Evolutionary conservation across 352 stramenopile genomes (phyloP).

Genomic region (Pythium phragmitis): DNA sequence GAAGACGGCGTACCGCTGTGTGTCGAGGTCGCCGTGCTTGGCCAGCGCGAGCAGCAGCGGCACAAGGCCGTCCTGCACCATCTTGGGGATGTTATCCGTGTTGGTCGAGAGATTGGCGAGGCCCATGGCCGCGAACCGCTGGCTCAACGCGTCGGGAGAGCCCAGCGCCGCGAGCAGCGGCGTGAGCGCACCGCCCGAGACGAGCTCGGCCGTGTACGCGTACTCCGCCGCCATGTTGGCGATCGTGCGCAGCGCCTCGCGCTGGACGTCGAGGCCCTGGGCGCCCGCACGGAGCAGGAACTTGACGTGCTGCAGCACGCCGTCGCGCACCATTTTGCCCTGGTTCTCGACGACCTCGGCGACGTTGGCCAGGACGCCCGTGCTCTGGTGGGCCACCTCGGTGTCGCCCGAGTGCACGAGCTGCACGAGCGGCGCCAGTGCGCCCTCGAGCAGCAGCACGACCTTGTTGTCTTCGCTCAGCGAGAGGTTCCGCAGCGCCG

Average conservation of each 20-base stretch:
- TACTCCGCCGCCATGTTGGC: slow-evolving; percentile 96
- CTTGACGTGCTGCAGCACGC: slow-evolving; percentile 95
- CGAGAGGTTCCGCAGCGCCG: slow-evolving; percentile 90
- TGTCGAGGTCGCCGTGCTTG: slow-evolving; percentile 87
- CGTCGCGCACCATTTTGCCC: slow-evolving; percentile 92
- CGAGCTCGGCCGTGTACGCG: slow-evolving; percentile 91
- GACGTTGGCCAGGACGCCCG: slow-evolving; percentile 92
- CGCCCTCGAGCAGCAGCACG: slow-evolving; percentile 86
- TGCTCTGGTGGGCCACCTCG: slow-evolving; percentile 90
- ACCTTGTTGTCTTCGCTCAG: slow-evolving; percentile 93
- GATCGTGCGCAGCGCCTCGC: slow-evolving; percentile 92
- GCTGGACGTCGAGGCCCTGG: slow-evolving; percentile 92
- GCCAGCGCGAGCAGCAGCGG: slow-evolving; percentile 87
- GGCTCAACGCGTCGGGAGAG: slow-evolving; percentile 90
- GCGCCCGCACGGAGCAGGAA: slow-evolving; percentile 79
- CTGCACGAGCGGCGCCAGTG: slow-evolving; percentile 79
- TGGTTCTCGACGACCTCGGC: slow-evolving; percentile 95
- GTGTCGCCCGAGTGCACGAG: slow-evolving; percentile 89
- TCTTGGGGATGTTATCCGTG: slow-evolving; percentile 86
- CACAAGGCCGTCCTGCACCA: slow-evolving; percentile 89
- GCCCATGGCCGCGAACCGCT: slow-evolving; percentile 94
- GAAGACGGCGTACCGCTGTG: slow-evolving; percentile 91
- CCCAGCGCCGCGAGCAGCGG: slow-evolving; percentile 89
- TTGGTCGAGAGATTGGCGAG: slow-evolving; percentile 95
- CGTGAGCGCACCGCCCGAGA: slow-evolving; percentile 86